Evolutionary conservation across 495 filamentous ascomycete species (phyloP).

Genomic region (Apiosordaria backusii): DNA sequence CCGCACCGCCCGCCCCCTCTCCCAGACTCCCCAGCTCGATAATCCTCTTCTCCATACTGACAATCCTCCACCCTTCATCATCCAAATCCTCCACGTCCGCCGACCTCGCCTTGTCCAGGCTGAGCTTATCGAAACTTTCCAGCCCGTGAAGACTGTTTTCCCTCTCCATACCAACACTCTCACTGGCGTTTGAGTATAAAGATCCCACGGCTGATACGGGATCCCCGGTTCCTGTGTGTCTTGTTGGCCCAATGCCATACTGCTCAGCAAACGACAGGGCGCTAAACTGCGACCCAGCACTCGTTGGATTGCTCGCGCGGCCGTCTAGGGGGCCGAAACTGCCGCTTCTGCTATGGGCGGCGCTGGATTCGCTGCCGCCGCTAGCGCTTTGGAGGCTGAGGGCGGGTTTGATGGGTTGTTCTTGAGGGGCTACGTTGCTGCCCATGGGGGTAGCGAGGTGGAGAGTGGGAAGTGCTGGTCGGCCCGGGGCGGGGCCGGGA

Average conservation of each 20-base stretch:
- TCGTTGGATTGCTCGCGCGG: conserved; percentile 69
- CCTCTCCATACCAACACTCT: conserved; percentile 65
- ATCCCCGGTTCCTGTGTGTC: conserved; percentile 65
- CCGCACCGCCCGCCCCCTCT: conserved; percentile 93
- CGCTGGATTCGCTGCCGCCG: conserved; percentile 65
- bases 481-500: conserved; percentile 38
- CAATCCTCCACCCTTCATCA: conserved; percentile 91
- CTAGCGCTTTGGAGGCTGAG: conserved; percentile 59
- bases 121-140: conserved; percentile 70
- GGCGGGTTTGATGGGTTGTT: conserved; percentile 39
- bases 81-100: conserved; percentile 92
- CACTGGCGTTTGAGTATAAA: conserved; percentile 70
- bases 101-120: conserved; percentile 71
- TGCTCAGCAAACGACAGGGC: conserved; percentile 69
- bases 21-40: conserved; percentile 85
- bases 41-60: conserved; percentile 82
- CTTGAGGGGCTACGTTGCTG: conserved; percentile 61
- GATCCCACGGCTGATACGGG: conserved; percentile 85
- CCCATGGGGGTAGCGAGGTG: conserved; percentile 84
- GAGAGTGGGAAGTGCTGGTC: conserved; percentile 65
- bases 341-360: conserved; percentile 66
- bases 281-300: conserved; percentile 78
- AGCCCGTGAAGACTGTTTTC: conserved; percentile 66
- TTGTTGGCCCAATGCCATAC: conserved; percentile 53
- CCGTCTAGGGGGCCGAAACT: conserved; percentile 72